Evolutionary conservation across 331 rosid species (phyloP).

Genomic region (Rhamnella rubrinervis): DNA sequence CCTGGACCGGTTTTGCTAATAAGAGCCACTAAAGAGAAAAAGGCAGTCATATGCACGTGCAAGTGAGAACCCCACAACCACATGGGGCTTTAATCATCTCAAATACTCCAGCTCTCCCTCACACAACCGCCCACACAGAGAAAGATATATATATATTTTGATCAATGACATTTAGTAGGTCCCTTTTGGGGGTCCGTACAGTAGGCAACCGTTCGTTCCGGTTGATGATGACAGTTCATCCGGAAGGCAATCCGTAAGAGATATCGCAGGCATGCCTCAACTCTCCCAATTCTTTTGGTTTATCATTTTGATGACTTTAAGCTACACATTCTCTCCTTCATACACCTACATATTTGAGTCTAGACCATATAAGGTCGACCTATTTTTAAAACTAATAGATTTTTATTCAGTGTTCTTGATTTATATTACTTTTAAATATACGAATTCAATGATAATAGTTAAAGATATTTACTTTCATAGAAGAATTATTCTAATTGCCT

Average conservation of each 20-base stretch:
- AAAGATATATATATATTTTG: not conserved
- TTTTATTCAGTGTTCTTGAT: no score
- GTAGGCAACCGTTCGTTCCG: slow-evolving; percentile 30
- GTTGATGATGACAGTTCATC: slow-evolving; percentile 43
- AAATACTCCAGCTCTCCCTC: slow-evolving; percentile 42
- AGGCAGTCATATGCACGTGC: slow-evolving; percentile 76
- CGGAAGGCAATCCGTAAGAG: slow-evolving; percentile 19
- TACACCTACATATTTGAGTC: no score
- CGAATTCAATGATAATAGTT: no score
- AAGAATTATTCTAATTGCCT: no score
- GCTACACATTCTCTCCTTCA: no score
- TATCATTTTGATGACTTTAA: no score
- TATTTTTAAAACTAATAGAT: no score
- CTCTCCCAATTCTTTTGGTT: no score
- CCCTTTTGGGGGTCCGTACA: slow-evolving; percentile 37
- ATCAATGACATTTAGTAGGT: slow-evolving; percentile 34
- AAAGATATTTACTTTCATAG: no score
- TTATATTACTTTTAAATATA: no score
- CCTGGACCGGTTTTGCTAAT: slow-evolving; percentile 41
- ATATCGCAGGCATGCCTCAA: no score
- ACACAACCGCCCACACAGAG: slow-evolving; percentile 43
- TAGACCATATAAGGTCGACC: no score
- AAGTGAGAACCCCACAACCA: slow-evolving; percentile 66
- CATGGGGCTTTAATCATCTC: slow-evolving; percentile 72
- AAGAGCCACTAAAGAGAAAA: slow-evolving; percentile 30